Conservation (phyloP, 2,329 filamentous ascomycete genomes). For the Hymenoscyphus fructigenus region DNA sequence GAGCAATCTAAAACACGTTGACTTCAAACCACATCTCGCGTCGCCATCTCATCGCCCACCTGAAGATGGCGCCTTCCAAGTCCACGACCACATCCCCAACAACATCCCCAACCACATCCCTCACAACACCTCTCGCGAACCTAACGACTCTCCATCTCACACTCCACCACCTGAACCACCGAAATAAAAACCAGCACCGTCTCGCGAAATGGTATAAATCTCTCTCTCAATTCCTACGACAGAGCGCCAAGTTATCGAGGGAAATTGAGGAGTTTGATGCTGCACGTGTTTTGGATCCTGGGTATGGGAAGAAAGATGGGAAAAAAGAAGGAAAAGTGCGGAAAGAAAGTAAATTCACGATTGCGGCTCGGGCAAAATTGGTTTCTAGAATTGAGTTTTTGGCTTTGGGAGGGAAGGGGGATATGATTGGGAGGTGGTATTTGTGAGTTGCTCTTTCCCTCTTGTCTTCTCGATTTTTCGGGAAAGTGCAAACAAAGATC, state of each 20-base stretch:
- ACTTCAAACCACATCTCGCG: no score
- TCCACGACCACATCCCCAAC: no score
- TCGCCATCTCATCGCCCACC: no score
- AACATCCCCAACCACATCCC: background rate
- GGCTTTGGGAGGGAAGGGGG: slow-evolving; percentile 21
- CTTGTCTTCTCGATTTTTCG: background rate
- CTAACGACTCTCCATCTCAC: slow-evolving; percentile 49
- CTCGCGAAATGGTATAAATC: slow-evolving; percentile 77
- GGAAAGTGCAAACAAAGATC: background rate
- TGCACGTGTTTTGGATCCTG: slow-evolving; percentile 13
- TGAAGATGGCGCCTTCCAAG: no score
- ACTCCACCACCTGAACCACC: slow-evolving; percentile 72
- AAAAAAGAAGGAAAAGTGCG: slow-evolving; percentile 28
- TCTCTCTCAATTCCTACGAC: slow-evolving; percentile 70
- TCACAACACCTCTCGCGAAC: background rate
- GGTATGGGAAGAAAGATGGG: background rate
- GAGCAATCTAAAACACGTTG: no score
- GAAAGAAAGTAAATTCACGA: slow-evolving; percentile 23
- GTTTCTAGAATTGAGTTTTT: slow-evolving; percentile 41
- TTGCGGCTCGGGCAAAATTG: slow-evolving; percentile 33
- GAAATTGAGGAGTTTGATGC: slow-evolving; percentile 34
- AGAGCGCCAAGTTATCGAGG: slow-evolving; percentile 53
- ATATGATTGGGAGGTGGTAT: slow-evolving; percentile 45
- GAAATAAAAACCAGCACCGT: slow-evolving; percentile 90
- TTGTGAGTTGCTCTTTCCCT: slow-evolving; percentile 42